Evolutionary conservation across 768 basidiomycete genomes (phyloP).

Genomic region (Daedalea quercina): DNA sequence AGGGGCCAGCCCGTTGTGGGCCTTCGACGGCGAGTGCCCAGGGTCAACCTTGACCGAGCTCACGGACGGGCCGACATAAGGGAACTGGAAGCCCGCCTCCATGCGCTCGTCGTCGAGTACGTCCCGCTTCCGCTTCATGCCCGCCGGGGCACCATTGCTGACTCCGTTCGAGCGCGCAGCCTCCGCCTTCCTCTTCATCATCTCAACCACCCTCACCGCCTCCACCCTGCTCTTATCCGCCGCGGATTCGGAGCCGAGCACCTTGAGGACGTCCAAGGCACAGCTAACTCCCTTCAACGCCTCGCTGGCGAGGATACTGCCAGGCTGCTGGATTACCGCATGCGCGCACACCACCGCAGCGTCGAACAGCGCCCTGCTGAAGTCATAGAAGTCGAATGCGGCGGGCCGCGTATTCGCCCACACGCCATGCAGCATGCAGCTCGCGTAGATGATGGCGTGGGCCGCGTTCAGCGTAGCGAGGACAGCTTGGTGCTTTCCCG

Average conservation of each 20-base stretch:
- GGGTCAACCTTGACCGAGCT: slow-evolving; percentile 16
- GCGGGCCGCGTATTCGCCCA: slow-evolving; percentile 38
- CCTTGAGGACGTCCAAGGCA: slow-evolving; percentile 38
- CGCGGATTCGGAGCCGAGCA: slow-evolving; percentile 24
- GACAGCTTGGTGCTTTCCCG: slow-evolving; percentile 41
- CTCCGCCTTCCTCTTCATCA: slow-evolving; percentile 36
- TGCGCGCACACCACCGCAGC: slow-evolving; percentile 61
- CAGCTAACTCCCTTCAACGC: slow-evolving; percentile 40
- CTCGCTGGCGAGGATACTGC: slow-evolving; percentile 37
- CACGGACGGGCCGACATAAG: slow-evolving; percentile 34
- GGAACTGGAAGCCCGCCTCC: slow-evolving; percentile 32
- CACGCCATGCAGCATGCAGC: slow-evolving; percentile 33
- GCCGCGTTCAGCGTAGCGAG: slow-evolving; percentile 59
- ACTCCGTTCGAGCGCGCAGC: slow-evolving; percentile 16
- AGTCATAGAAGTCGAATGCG: slow-evolving; percentile 50
- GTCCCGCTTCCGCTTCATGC: slow-evolving; percentile 38
- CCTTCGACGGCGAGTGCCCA: slow-evolving; percentile 7
- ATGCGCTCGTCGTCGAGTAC: slow-evolving; percentile 30
- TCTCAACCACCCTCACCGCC: slow-evolving; percentile 32
- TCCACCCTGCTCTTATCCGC: slow-evolving; percentile 28
- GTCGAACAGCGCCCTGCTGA: slow-evolving; percentile 57
- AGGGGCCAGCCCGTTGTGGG: not conserved
- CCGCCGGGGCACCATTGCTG: slow-evolving; percentile 16
- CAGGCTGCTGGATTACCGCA: slow-evolving; percentile 48
- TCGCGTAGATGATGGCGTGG: slow-evolving; percentile 52